Percentiles rank a stretch among this genome's conserved stretches.
phyloP scores from a whole-genome alignment of 768 basidiomycete species.

The Scleroderma bovista region DNA sequence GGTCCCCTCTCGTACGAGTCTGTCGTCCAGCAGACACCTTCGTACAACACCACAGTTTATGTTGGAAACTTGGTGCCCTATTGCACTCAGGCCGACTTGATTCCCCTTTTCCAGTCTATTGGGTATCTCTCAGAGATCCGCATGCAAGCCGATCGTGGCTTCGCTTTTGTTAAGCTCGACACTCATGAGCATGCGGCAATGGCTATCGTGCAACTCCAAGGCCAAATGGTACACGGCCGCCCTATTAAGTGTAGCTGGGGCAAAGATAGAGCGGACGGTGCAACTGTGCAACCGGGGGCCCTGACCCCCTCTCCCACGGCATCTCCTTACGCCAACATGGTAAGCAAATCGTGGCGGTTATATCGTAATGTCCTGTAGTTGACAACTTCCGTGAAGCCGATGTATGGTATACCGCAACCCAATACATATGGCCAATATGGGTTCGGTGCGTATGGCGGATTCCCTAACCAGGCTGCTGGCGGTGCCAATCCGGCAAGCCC shows the following conservation, averaged over 20 bases:
- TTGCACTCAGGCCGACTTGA: conserved; percentile 94
- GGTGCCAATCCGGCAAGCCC: conserved; percentile 40
- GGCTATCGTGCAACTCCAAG: conserved; percentile 96
- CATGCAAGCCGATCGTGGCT: conserved; percentile 98
- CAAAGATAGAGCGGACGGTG: conserved; percentile 83
- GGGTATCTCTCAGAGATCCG: conserved; percentile 98
- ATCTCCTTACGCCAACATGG: conserved; percentile 77
- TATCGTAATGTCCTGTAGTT: conserved; percentile 5
- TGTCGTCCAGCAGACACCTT: conserved; percentile 90
- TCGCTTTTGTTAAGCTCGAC: conserved; percentile 98
- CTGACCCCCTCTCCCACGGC: conserved; percentile 59
- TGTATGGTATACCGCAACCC: conserved; percentile 88
- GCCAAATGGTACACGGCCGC: conserved; percentile 94
- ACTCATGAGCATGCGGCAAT: conserved; percentile 97
- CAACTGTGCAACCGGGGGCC: conserved; percentile 42
- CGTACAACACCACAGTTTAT: conserved; percentile 94
- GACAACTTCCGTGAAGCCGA: conserved; percentile 44
- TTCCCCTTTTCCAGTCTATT: conserved; percentile 97
- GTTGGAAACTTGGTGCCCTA: conserved; percentile 98
- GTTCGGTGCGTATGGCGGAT: conserved; percentile 69
- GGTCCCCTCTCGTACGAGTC: conserved; percentile 88
- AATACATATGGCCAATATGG: conserved; percentile 70
- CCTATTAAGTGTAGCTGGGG: conserved; percentile 99
- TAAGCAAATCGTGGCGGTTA: conserved; percentile 21
- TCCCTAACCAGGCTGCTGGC: conserved; percentile 54